Base-by-base conservation (phyloP, 768 basidiomycete species). In the Leccinellum luteum region DNA sequence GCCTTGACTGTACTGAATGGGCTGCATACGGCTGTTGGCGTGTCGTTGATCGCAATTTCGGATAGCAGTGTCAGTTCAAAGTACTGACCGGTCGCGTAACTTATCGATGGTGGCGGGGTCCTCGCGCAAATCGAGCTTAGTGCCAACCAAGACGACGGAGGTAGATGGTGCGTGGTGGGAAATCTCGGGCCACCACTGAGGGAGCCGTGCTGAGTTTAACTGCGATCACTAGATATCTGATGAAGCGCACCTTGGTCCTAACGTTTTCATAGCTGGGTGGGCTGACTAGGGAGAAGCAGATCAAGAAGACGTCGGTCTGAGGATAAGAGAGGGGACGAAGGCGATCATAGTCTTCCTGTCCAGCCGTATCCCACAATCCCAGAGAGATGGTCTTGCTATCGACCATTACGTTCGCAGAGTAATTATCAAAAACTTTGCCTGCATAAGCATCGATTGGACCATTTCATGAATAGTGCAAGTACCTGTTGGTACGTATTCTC, bases 361-460 rank as follows among this genome's bases (percentile, higher is more conserved):
- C 97, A 34, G 97, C 97, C n/a, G 97, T 99, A 83, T 99, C 97
- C 97, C 97, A 99, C 56, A 99, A 80, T 51, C 96, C 96, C 56
- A 98, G 86, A 59, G 94, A 97, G 69, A 98, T 95, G 52, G 97
- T 97, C 81, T 96, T 95, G 65, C 94, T 93, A 67, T 99, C 97
- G 48, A 99, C 97, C 88, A 98, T 94, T 55, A 99, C 95, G 76
- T 95, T 96, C 59, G 94, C 94, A 55, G 92, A 94, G 72, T 97
- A 98, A 79, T 98, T 98, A 78, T 98, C 97, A 73, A 98, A 99
- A 41, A 99, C 97, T 89, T 71, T 52, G 50, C 47, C 32, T 57
- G 31, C 54, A 51, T 65, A 17, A 65, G 63, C 27, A 60, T 55
- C 25, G 49, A 31, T 52, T 25, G 43, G 41, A 13, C 21, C 19